These are phyloP conservation scores for Rhytidhysteron rufulum DNA, from an alignment of 2,329 filamentous ascomycete genomes.

Conservation along the genomic window DNA sequence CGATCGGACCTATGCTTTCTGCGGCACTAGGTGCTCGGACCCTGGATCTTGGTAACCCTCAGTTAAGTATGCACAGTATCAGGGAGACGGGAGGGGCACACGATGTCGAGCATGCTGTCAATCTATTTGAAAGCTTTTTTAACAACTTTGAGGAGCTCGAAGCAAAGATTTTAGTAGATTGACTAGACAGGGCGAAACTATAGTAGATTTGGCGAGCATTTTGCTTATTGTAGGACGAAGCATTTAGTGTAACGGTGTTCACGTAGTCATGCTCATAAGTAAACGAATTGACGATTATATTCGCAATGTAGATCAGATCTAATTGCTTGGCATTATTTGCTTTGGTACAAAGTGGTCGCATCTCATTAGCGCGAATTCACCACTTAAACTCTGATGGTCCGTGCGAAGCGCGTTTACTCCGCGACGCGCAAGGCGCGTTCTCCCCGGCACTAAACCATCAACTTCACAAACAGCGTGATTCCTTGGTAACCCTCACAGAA, in stretches of 20 bases:
- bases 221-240: too few relatives aligned
- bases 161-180: conserved; percentile 80
- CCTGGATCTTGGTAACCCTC: conserved; percentile 87
- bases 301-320: too few relatives aligned
- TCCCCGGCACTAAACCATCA: neutral
- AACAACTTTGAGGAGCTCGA: conserved; percentile 78
- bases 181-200: conserved; percentile 25
- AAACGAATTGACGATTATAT: too few relatives aligned
- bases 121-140: conserved; percentile 85
- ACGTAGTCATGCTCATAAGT: too few relatives aligned
- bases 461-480: neutral
- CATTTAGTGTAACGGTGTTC: too few relatives aligned
- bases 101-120: conserved; percentile 82
- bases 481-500: neutral
- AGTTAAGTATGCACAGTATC: conserved; percentile 96
- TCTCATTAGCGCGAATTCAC: neutral
- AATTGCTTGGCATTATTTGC: too few relatives aligned
- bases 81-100: conserved; percentile 85
- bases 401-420: neutral
- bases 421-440: neutral
- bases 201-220: too few relatives aligned
- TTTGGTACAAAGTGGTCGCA: neutral
- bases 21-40: conserved; percentile 83
- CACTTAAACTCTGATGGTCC: neutral
- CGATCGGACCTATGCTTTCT: conserved; percentile 94